A percentile compares a stretch with the other conserved stretches of the same genome.
Evolutionary conservation across 352 stramenopile species (phyloP).

Genomic region (Globisporangium irregulare): DNA sequence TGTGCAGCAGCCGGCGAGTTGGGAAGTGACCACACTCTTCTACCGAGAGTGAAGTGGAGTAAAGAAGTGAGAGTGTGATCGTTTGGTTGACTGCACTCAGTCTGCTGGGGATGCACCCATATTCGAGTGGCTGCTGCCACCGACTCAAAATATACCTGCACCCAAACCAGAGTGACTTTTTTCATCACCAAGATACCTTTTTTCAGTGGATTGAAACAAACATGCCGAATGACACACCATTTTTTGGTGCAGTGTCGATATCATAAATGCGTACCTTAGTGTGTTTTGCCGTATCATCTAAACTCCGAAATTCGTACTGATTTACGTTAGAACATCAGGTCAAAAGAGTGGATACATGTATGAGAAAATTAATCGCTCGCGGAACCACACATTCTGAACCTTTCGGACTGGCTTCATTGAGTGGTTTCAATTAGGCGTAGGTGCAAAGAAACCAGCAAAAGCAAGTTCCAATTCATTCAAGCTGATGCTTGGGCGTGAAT

Average conservation of each 20-base stretch:
- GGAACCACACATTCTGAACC: neutral
- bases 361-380: neutral
- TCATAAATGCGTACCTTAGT: neutral
- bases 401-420: neutral
- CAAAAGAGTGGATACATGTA: neutral
- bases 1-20: constrained; percentile 1
- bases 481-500: no score
- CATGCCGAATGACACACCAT: neutral
- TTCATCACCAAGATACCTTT: neutral
- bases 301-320: neutral
- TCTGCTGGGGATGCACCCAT: neutral
- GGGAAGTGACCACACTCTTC: neutral
- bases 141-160: neutral
- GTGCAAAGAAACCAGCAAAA: neutral
- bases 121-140: neutral
- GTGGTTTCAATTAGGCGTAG: neutral
- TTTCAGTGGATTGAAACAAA: neutral
- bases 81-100: neutral
- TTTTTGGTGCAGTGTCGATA: neutral
- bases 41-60: neutral
- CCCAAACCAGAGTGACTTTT: neutral
- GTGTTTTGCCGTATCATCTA: neutral
- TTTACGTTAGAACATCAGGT: neutral
- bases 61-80: neutral
- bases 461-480: no score